A percentile compares a stretch with the other conserved stretches of the same genome.
These are phyloP conservation scores for Alnus rubra DNA, from an alignment of 306 rosid genomes.

Conservation along the genomic window DNA sequence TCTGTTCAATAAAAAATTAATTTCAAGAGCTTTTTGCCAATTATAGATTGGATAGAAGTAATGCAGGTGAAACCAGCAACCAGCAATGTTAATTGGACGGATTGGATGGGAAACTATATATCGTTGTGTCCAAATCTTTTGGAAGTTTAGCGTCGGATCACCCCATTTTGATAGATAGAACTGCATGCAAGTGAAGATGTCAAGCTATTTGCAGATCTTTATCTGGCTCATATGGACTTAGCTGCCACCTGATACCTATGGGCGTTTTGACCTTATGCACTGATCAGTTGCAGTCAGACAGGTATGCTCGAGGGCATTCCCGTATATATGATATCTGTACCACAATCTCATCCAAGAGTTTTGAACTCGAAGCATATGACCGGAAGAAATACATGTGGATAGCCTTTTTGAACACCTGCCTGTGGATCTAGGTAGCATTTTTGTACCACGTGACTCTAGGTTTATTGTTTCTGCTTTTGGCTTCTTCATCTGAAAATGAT, in stretches of 20 bases:
- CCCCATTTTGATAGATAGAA: background rate
- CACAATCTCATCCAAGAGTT: background rate
- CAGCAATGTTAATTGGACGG: conserved; percentile 46
- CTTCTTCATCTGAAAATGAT: background rate
- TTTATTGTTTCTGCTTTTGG: background rate
- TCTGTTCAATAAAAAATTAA: background rate
- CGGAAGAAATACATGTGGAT: background rate
- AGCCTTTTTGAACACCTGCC: background rate
- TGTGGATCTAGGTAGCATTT: conserved; percentile 11
- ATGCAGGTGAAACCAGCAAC: conserved; percentile 68
- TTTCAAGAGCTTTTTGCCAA: conserved; percentile 12
- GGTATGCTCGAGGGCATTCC: background rate
- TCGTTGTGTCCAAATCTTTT: background rate
- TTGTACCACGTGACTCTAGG: background rate
- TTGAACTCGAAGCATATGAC: background rate
- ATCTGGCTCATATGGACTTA: background rate
- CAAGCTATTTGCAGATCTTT: background rate
- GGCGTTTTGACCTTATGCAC: background rate
- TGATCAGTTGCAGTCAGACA: background rate
- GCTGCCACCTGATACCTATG: conserved; percentile 20
- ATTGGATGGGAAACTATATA: conserved; percentile 10
- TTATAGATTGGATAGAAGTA: conserved; percentile 30
- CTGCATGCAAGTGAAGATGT: conserved; percentile 3
- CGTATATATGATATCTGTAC: background rate
- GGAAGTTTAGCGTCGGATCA: background rate